Conservation (phyloP, 306 rosid genomes). For the Canavalia ensiformis region DNA sequence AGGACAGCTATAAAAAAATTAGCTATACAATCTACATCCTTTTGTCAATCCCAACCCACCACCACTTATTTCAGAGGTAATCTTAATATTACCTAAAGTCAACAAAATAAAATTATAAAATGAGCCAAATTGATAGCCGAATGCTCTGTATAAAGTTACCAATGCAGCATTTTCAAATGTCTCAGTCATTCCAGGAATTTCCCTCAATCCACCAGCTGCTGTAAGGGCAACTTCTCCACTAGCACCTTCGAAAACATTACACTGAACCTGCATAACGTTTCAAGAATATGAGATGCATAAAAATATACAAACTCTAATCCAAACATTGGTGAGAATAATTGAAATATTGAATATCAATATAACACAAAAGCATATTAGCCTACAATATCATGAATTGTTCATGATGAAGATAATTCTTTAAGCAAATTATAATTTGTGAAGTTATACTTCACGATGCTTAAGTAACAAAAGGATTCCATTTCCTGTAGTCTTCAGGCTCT, state of each 20-base stretch:
- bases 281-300: slow-evolving; percentile 34
- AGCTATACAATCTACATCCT: neutral
- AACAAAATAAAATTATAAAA: slow-evolving; percentile 14
- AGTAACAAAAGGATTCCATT: slow-evolving; percentile 10
- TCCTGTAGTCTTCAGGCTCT: slow-evolving; percentile 24
- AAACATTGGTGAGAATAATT: neutral
- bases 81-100: slow-evolving; percentile 18
- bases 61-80: slow-evolving; percentile 33
- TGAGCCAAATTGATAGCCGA: slow-evolving; percentile 35
- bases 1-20: slow-evolving; percentile 18
- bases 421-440: slow-evolving; percentile 25
- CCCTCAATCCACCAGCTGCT: slow-evolving; percentile 88
- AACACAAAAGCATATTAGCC: slow-evolving; percentile 23
- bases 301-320: slow-evolving; percentile 18
- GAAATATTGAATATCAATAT: slow-evolving; percentile 14
- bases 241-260: slow-evolving; percentile 91
- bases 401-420: slow-evolving; percentile 1
- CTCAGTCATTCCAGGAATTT: slow-evolving; percentile 76
- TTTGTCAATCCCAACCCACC: slow-evolving; percentile 25
- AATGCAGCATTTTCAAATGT: slow-evolving; percentile 88
- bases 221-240: slow-evolving; percentile 87
- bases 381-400: slow-evolving; percentile 4
- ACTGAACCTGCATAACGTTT: slow-evolving; percentile 74
- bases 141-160: slow-evolving; percentile 57
- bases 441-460: slow-evolving; percentile 22